Percentiles rank a stretch among this genome's conserved stretches.
Evolutionary conservation across 2,329 filamentous ascomycete genomes (phyloP).

Genomic region (Tolypocladium guangdongense): DNA sequence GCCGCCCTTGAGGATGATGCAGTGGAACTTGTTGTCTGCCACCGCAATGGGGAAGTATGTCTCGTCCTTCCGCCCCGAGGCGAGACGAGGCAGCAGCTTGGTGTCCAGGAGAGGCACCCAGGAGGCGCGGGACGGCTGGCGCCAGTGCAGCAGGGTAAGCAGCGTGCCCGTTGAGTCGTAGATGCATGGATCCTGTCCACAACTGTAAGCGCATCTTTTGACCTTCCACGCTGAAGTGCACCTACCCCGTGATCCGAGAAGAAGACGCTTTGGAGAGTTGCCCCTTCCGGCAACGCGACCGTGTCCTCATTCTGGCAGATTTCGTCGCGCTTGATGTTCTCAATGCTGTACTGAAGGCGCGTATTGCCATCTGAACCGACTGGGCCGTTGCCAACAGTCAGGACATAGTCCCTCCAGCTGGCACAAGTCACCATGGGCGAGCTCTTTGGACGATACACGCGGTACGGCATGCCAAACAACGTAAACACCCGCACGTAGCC

Average conservation of each 20-base stretch:
- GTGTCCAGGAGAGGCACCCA: constrained; percentile 95
- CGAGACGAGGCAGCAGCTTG: constrained; percentile 67
- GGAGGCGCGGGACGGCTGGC: constrained; percentile 68
- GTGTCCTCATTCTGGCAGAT: constrained; percentile 92
- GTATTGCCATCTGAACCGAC: constrained; percentile 68
- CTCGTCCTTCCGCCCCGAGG: constrained; percentile 76
- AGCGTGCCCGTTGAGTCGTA: constrained; percentile 90
- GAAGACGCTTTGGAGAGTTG: constrained; percentile 70
- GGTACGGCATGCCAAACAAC: constrained; percentile 79
- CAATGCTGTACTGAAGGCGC: constrained; percentile 78
- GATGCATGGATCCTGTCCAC: constrained; percentile 71
- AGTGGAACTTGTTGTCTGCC: constrained; percentile 86
- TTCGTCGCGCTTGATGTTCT: constrained; percentile 88
- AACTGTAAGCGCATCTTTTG: background rate
- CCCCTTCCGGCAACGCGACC: constrained; percentile 68
- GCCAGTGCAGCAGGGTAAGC: constrained; percentile 83
- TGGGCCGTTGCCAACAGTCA: constrained; percentile 89
- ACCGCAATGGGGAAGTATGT: constrained; percentile 93
- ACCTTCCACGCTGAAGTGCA: background rate
- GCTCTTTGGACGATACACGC: constrained; percentile 86
- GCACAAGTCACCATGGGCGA: constrained; percentile 84
- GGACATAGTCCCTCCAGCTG: constrained; percentile 90
- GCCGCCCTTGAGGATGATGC: constrained; percentile 94
- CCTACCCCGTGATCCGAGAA: constrained; percentile 83
- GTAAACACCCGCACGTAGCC: constrained; percentile 92